Evolutionary conservation across 805 yeast genomes (phyloP).

Genomic region (Wickerhamiella spandovensis): DNA sequence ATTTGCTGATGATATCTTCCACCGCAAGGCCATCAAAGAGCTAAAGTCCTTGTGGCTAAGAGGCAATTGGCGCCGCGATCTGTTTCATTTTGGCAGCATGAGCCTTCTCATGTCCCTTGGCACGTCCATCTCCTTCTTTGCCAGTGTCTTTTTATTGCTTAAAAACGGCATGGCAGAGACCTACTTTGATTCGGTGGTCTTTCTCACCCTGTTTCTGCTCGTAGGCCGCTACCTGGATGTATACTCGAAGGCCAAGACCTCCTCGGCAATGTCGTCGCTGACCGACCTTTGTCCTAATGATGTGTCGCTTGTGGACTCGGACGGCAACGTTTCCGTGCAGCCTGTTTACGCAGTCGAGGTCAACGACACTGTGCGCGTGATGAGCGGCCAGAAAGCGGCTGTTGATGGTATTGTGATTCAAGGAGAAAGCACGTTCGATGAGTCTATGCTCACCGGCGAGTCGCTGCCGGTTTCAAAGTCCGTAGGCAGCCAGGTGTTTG

Average conservation of each 20-base stretch:
- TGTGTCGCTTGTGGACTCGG: slow-evolving; percentile 17
- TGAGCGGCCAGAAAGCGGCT: slow-evolving; percentile 37
- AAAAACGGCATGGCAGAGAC: slow-evolving; percentile 39
- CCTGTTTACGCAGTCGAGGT: slow-evolving; percentile 48
- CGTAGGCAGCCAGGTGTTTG: slow-evolving; percentile 53
- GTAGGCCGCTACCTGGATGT: slow-evolving; percentile 60
- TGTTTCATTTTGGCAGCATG: slow-evolving; percentile 69
- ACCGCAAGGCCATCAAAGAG: slow-evolving; percentile 50
- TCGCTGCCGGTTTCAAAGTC: slow-evolving; percentile 39
- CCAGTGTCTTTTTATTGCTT: slow-evolving; percentile 45
- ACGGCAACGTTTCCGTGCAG: slow-evolving; percentile 2
- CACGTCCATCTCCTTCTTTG: slow-evolving; percentile 56
- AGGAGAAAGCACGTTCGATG: slow-evolving; percentile 77
- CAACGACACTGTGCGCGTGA: slow-evolving; percentile 55
- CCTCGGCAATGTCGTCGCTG: slow-evolving; percentile 46
- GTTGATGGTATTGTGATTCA: slow-evolving; percentile 62
- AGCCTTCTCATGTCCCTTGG: slow-evolving; percentile 59
- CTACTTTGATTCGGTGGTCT: slow-evolving; percentile 69
- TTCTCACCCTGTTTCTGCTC: slow-evolving; percentile 54
- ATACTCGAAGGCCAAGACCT: slow-evolving; percentile 51
- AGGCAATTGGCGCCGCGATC: slow-evolving; percentile 36
- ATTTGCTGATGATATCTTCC: slow-evolving; percentile 62
- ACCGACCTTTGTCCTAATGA: slow-evolving; percentile 39
- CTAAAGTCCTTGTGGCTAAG: slow-evolving; percentile 39
- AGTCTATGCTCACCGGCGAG: slow-evolving; percentile 86